Conservation (phyloP, 192 early-diverging fungal species). For the Diversispora epigaea region DNA sequence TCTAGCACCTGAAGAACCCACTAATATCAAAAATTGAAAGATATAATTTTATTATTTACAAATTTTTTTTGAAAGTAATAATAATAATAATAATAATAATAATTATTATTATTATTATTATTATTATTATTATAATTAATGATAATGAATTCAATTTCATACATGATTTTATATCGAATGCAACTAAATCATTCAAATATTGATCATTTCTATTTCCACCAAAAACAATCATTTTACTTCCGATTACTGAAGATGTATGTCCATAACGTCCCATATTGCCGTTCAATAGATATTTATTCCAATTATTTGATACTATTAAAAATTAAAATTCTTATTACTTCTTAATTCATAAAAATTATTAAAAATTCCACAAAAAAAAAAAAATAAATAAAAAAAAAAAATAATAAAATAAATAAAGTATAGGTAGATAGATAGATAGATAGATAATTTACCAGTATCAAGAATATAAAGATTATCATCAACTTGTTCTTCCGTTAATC, state of each 20-base stretch:
- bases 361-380: constrained; percentile 19
- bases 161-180: constrained; percentile 2
- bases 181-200: constrained; percentile 41
- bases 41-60: neutral
- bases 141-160: neutral
- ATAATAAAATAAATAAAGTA: too few relatives aligned
- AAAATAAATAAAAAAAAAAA: neutral
- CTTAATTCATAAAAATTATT: neutral
- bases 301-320: constrained; percentile 37
- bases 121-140: neutral
- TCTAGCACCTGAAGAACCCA: neutral
- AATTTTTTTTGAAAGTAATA: neutral
- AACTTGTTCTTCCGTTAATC: constrained; percentile 37
- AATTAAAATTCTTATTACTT: neutral
- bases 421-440: too few relatives aligned
- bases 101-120: neutral
- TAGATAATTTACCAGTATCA: constrained; percentile 43
- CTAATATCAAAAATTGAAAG: neutral
- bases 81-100: neutral
- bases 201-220: constrained; percentile 50
- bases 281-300: constrained; percentile 38
- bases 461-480: constrained; percentile 45
- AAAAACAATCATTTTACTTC: constrained; percentile 53
- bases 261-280: constrained; percentile 38
- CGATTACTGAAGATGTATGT: constrained; percentile 36